Evolutionary conservation across 1,284 basidiomycete genomes (phyloP).

Genomic region (Sphagnurus paluster): DNA sequence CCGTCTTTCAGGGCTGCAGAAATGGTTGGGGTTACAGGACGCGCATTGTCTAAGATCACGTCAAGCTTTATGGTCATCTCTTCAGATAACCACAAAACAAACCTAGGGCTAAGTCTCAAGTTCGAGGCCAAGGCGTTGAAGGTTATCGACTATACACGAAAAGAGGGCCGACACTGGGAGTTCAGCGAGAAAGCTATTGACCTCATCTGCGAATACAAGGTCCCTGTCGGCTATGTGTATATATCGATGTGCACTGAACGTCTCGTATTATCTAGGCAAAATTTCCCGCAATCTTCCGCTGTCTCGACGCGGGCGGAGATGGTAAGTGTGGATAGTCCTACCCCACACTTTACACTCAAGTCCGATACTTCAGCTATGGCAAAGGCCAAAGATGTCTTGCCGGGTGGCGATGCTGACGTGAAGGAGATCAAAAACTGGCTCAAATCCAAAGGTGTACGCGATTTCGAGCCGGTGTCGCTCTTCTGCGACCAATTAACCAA

Average conservation of each 20-base stretch:
- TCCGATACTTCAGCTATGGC: constrained; percentile 59
- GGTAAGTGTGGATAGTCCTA: constrained; percentile 48
- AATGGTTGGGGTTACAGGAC: constrained; percentile 67
- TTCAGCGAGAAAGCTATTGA: constrained; percentile 87
- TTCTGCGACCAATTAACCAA: constrained; percentile 92
- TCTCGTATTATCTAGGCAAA: constrained; percentile 41
- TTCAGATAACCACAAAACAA: constrained; percentile 78
- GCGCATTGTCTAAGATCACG: constrained; percentile 87
- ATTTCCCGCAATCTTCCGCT: constrained; percentile 82
- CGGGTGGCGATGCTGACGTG: constrained; percentile 68
- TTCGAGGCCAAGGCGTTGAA: constrained; percentile 97
- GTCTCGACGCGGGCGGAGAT: constrained; percentile 67
- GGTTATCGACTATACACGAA: constrained; percentile 91
- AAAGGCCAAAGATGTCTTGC: constrained; percentile 74
- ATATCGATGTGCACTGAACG: constrained; percentile 1
- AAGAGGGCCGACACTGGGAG: constrained; percentile 88
- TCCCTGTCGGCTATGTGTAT: constrained; percentile 3
- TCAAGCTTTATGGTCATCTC: constrained; percentile 89
- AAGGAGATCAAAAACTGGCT: constrained; percentile 87
- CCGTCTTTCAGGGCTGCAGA: constrained; percentile 77
- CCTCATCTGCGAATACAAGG: constrained; percentile 85
- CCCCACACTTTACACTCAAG: not conserved
- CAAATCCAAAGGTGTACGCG: constrained; percentile 81
- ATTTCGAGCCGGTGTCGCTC: constrained; percentile 91
- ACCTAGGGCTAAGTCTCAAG: constrained; percentile 93